A percentile compares a stretch with the other conserved stretches of the same genome.
phyloP scores from a whole-genome alignment of 2,329 filamentous ascomycete species.

The Myriangium duriaei region DNA sequence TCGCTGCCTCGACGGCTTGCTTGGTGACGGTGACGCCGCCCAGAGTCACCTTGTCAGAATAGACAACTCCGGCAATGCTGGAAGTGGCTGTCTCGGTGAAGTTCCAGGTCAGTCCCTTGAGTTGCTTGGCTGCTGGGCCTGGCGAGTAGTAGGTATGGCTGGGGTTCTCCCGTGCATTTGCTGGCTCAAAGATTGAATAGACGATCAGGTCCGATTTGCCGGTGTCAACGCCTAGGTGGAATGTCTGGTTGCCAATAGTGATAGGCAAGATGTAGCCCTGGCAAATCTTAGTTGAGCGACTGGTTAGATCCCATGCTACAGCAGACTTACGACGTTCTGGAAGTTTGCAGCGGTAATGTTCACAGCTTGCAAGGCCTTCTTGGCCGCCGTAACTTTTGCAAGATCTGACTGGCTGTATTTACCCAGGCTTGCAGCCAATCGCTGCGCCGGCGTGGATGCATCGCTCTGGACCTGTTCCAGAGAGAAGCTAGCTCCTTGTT shows the following conservation, averaged over 20 bases:
- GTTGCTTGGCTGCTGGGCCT: conserved; percentile 31
- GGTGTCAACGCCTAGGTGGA: conserved; percentile 61
- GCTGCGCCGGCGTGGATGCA: no score
- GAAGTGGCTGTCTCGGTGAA: conserved; percentile 57
- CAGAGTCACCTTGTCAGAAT: conserved; percentile 51
- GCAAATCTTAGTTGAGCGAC: no score
- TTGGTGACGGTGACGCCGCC: conserved; percentile 44
- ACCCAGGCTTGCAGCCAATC: no score
- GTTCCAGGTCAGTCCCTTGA: conserved; percentile 41
- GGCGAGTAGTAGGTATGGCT: conserved; percentile 50
- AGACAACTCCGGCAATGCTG: conserved; percentile 50
- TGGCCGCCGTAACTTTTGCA: no score
- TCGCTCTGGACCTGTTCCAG: no score
- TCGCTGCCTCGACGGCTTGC: conserved; percentile 55
- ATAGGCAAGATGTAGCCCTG: conserved; percentile 25
- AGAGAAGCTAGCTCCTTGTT: no score
- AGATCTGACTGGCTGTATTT: no score
- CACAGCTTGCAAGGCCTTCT: no score
- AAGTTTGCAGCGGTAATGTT: no score
- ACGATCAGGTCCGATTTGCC: conserved; percentile 45
- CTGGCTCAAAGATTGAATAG: conserved; percentile 47
- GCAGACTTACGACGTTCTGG: no score
- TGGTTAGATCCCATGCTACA: no score
- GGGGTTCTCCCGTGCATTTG: conserved; percentile 33
- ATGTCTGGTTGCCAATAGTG: conserved; percentile 47